A percentile compares a stretch with the other conserved stretches of the same genome.
Conservation (phyloP, 257 asterid species). For the Cruciata laevipes region DNA sequence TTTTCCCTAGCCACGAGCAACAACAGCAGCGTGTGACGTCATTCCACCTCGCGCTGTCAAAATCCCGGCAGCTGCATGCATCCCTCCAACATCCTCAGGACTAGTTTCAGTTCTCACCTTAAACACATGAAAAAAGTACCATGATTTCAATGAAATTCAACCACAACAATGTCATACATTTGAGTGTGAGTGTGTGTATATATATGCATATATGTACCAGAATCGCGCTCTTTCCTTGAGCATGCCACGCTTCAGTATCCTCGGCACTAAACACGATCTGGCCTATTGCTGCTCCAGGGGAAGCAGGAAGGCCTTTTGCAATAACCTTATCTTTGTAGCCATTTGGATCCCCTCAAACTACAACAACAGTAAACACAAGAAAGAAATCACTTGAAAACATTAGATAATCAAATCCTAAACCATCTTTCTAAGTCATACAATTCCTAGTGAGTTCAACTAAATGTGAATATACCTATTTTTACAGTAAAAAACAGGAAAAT, state of each 20-base stretch:
- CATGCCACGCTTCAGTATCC: conserved; percentile 86
- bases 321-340: conserved; percentile 63
- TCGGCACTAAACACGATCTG: conserved; percentile 84
- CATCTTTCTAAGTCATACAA: too few species aligned
- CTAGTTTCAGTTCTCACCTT: conserved; percentile 93
- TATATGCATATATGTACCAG: conserved; percentile 34
- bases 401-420: too few species aligned
- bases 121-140: conserved; percentile 1
- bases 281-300: conserved; percentile 98
- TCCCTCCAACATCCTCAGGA: conserved; percentile 97
- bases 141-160: not conserved
- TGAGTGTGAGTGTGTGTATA: too few species aligned
- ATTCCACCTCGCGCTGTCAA: conserved; percentile 96
- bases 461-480: too few species aligned
- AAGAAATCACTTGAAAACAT: not conserved
- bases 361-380: conserved; percentile 5
- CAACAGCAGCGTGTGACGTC: conserved; percentile 99
- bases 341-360: conserved; percentile 83
- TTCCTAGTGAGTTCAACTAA: too few species aligned
- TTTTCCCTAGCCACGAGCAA: conserved; percentile 99
- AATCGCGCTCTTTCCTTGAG: conserved; percentile 84
- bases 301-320: conserved; percentile 91
- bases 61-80: conserved; percentile 96
- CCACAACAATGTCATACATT: not conserved
- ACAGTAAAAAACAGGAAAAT: not conserved